Conservation (phyloP, 1,284 basidiomycete genomes). For the Ceratobasidium sp. region DNA sequence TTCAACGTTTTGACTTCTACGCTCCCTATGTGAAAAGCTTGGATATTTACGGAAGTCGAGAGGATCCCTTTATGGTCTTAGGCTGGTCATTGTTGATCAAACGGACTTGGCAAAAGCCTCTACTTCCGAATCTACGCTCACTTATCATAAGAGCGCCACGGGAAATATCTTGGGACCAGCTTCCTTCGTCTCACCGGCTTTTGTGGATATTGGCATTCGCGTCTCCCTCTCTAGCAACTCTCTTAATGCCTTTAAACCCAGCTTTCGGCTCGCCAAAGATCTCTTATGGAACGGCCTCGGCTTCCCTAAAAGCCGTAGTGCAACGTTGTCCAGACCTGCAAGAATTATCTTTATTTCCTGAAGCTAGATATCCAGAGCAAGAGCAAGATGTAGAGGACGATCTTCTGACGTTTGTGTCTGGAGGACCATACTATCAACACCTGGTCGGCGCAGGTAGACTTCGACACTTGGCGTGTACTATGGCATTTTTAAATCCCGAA, state of each 20-base stretch:
- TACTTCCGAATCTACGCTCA: slow-evolving; percentile 16
- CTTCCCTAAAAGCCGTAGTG: too few relatives aligned
- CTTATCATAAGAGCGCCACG: neutral
- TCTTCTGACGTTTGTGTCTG: neutral
- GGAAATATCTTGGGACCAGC: neutral
- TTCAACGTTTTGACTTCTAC: slow-evolving; percentile 18
- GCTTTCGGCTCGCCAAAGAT: too few relatives aligned
- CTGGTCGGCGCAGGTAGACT: neutral
- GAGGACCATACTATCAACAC: neutral
- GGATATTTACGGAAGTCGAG: neutral
- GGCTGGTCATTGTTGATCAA: neutral
- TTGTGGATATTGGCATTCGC: slow-evolving; percentile 20
- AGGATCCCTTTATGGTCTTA: neutral
- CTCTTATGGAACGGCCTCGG: too few relatives aligned
- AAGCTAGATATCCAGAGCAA: neutral
- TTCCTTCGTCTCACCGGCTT: too few relatives aligned
- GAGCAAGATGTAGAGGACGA: neutral
- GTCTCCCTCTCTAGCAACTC: too few relatives aligned
- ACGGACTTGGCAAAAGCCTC: neutral
- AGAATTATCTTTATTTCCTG: slow-evolving; percentile 2
- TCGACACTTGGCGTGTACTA: neutral
- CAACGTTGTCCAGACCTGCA: slow-evolving; percentile 21
- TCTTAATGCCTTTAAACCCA: too few relatives aligned
- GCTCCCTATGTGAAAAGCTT: slow-evolving; percentile 17
- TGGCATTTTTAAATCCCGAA: neutral